These are phyloP conservation scores for Penicillium sp. DNA, from an alignment of 2,329 filamentous ascomycete species.

Conservation along the genomic window DNA sequence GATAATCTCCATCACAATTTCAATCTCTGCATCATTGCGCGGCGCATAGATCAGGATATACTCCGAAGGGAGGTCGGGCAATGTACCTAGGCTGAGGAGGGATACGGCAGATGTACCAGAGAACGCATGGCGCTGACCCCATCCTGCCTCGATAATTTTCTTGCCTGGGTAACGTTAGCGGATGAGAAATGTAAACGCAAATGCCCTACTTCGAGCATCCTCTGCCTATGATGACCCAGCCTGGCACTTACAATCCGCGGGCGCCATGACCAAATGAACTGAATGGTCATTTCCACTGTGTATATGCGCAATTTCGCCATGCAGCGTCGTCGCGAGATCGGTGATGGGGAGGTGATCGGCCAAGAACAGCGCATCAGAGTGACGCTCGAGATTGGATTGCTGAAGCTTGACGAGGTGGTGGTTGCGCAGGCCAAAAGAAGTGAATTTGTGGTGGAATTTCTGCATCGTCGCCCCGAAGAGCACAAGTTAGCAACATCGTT, in stretches of 20 bases:
- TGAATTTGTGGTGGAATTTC: constrained; percentile 30
- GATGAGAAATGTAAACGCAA: background rate
- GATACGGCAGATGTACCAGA: constrained; percentile 62
- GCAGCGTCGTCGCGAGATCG: constrained; percentile 29
- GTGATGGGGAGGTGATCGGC: constrained; percentile 23
- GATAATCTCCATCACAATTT: constrained; percentile 35
- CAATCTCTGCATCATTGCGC: constrained; percentile 34
- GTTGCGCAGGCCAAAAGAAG: constrained; percentile 28
- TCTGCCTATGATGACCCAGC: too few species aligned
- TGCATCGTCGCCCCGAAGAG: constrained; percentile 3
- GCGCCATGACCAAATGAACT: constrained; percentile 77
- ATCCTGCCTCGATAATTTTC: constrained; percentile 71
- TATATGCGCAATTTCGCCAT: constrained; percentile 78
- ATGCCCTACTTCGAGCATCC: background rate
- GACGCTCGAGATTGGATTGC: constrained; percentile 28
- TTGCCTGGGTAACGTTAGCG: constrained; percentile 39
- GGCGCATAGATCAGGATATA: constrained; percentile 41
- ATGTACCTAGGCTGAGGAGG: constrained; percentile 50
- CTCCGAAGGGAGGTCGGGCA: constrained; percentile 26
- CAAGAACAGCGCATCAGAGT: constrained; percentile 32
- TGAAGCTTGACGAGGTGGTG: constrained; percentile 31
- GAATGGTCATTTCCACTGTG: constrained; percentile 71
- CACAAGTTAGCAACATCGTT: background rate
- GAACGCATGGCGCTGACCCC: constrained; percentile 68
- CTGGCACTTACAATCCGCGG: constrained; percentile 63